Evolutionary conservation across 768 basidiomycete species (phyloP).

Genomic region (Suillus brevipes): DNA sequence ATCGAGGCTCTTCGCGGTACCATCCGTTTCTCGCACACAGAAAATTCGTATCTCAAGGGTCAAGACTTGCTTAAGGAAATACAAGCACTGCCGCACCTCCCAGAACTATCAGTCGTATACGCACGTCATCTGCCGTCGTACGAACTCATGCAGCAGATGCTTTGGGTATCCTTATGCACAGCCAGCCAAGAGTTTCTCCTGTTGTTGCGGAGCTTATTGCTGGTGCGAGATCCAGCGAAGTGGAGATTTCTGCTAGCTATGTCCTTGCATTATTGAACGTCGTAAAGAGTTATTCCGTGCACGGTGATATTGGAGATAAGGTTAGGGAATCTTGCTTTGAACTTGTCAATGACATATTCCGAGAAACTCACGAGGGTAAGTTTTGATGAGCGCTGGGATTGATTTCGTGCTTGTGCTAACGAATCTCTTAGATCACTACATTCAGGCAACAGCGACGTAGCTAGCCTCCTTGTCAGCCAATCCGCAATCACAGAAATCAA

Average conservation of each 20-base stretch:
- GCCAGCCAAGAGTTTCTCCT: constrained; percentile 88
- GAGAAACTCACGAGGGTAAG: constrained; percentile 35
- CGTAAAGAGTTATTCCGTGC: constrained; percentile 54
- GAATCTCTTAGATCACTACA: too few species aligned
- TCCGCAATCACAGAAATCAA: constrained; percentile 35
- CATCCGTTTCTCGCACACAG: constrained; percentile 87
- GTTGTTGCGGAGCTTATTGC: constrained; percentile 86
- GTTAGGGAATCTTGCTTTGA: constrained; percentile 73
- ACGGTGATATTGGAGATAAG: constrained; percentile 74
- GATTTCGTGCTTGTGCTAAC: too few species aligned
- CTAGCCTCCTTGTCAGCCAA: too few species aligned
- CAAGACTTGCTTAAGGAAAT: constrained; percentile 88
- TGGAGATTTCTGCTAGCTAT: constrained; percentile 71
- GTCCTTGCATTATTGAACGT: constrained; percentile 78
- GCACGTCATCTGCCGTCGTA: constrained; percentile 73
- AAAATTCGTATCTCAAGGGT: constrained; percentile 92
- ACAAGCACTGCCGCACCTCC: constrained; percentile 67
- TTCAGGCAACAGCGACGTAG: too few species aligned
- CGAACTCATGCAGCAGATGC: constrained; percentile 82
- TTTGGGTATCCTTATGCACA: constrained; percentile 86
- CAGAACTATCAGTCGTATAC: constrained; percentile 44
- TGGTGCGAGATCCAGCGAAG: constrained; percentile 62
- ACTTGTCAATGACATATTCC: constrained; percentile 77
- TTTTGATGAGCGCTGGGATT: too few species aligned
- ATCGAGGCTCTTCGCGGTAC: constrained; percentile 90